Percentiles rank a stretch among this genome's conserved stretches.
These are phyloP conservation scores for Globisporangium acanthophoron DNA, from an alignment of 352 stramenopile species.

Conservation along the genomic window DNA sequence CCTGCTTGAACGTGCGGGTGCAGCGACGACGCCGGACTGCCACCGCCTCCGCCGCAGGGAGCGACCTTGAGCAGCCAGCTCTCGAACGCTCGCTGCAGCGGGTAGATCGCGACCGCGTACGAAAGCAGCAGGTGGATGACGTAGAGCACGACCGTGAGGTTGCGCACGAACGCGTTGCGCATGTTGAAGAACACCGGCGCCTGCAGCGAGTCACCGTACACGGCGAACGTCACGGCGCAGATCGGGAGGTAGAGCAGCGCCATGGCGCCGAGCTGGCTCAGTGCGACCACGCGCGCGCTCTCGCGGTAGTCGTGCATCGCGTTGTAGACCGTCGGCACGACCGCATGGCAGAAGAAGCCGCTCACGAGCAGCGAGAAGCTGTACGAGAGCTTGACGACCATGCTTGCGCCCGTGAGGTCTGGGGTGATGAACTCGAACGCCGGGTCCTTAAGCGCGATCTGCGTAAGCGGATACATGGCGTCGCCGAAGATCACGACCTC, in stretches of 20 bases:
- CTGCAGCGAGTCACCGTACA: conserved; percentile 70
- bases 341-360: conserved; percentile 63
- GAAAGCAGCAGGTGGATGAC: conserved; percentile 68
- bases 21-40: background rate
- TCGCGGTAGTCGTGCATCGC: conserved; percentile 55
- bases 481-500: conserved; percentile 78
- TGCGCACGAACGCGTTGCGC: conserved; percentile 65
- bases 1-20: conserved; percentile 12
- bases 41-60: conserved; percentile 6
- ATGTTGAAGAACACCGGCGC: conserved; percentile 83
- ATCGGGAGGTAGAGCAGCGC: conserved; percentile 62
- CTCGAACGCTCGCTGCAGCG: conserved; percentile 64
- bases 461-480: conserved; percentile 77
- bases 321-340: conserved; percentile 76
- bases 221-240: conserved; percentile 69
- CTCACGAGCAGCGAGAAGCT: conserved; percentile 60
- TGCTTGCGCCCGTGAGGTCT: conserved; percentile 42
- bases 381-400: conserved; percentile 65
- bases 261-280: conserved; percentile 47
- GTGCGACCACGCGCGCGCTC: conserved; percentile 40
- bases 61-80: conserved; percentile 31
- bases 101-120: conserved; percentile 63
- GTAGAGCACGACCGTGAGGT: conserved; percentile 72
- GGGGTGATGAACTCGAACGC: conserved; percentile 64
- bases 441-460: conserved; percentile 57